These are phyloP conservation scores for Ceratobasidium papillatum DNA, from an alignment of 1,284 basidiomycete species.

Conservation along the genomic window DNA sequence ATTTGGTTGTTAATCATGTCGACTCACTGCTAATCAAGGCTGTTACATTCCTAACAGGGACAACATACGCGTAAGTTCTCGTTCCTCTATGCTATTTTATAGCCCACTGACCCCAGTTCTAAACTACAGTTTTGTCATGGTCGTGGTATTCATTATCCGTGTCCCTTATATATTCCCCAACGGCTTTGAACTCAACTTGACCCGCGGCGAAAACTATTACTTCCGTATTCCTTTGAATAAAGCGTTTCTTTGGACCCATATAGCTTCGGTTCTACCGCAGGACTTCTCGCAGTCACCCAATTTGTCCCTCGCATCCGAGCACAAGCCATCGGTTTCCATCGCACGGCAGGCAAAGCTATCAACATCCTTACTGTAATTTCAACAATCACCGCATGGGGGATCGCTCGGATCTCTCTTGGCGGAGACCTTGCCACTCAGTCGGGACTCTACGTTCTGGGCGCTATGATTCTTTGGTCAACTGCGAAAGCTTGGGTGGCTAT, in stretches of 20 bases:
- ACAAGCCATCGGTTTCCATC: conserved; percentile 1
- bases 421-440: conserved; percentile 19
- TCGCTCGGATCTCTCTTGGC: conserved; percentile 8
- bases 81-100: background rate
- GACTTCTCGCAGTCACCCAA: conserved; percentile 5
- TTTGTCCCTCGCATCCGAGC: conserved; percentile 18
- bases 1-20: background rate
- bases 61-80: background rate
- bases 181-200: background rate
- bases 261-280: conserved; percentile 5
- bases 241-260: background rate
- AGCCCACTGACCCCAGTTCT: background rate
- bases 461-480: conserved; percentile 2
- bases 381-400: conserved; percentile 4
- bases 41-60: background rate
- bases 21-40: background rate
- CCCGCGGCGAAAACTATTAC: background rate
- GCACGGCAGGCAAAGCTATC: conserved; percentile 1
- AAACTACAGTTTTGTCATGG: background rate
- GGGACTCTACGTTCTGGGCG: background rate
- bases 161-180: conserved; percentile 5
- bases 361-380: conserved; percentile 25
- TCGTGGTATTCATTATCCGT: background rate
- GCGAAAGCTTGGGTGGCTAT: conserved; percentile 4
- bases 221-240: conserved; percentile 1